Evolutionary conservation across 495 filamentous ascomycete species (phyloP).

Genomic region (Xylaria telfairii): DNA sequence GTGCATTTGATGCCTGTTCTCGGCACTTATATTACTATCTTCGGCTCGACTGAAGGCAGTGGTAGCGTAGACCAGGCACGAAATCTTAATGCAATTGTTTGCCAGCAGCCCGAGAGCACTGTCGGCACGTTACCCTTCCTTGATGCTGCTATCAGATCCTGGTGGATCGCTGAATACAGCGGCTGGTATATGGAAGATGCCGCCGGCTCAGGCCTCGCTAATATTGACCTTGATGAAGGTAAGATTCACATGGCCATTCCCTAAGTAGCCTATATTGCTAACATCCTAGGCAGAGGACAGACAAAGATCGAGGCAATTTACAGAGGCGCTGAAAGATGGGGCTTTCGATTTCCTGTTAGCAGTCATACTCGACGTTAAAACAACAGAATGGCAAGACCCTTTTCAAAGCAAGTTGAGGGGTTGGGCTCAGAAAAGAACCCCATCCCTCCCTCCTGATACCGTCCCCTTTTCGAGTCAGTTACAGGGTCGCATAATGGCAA

Average conservation of each 20-base stretch:
- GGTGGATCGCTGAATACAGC: constrained; percentile 93
- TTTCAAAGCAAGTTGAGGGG: constrained; percentile 74
- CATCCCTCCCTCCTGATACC: constrained; percentile 66
- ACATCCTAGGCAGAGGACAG: constrained; percentile 59
- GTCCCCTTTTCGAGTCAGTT: constrained; percentile 67
- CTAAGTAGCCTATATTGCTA: constrained; percentile 28
- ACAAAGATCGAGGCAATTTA: constrained; percentile 71
- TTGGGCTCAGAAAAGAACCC: constrained; percentile 78
- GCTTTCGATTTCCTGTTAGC: constrained; percentile 91
- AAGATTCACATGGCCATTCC: constrained; percentile 18
- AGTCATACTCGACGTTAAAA: constrained; percentile 75
- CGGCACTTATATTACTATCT: constrained; percentile 71
- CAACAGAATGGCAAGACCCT: constrained; percentile 79
- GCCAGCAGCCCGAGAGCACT: constrained; percentile 65
- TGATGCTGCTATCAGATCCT: constrained; percentile 73
- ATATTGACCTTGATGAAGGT: constrained; percentile 57
- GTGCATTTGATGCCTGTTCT: constrained; percentile 84
- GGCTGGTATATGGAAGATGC: constrained; percentile 81
- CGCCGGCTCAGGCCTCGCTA: constrained; percentile 56
- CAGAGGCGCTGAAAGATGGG: constrained; percentile 81
- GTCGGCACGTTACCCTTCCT: constrained; percentile 73
- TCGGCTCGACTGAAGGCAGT: constrained; percentile 73
- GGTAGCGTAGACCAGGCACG: constrained; percentile 67
- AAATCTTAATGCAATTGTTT: constrained; percentile 69
- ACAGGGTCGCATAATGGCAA: constrained; percentile 72